A percentile compares a stretch with the other conserved stretches of the same genome.
phyloP scores from a whole-genome alignment of 2,329 filamentous ascomycete genomes.

The Macroventuria anomochaeta region DNA sequence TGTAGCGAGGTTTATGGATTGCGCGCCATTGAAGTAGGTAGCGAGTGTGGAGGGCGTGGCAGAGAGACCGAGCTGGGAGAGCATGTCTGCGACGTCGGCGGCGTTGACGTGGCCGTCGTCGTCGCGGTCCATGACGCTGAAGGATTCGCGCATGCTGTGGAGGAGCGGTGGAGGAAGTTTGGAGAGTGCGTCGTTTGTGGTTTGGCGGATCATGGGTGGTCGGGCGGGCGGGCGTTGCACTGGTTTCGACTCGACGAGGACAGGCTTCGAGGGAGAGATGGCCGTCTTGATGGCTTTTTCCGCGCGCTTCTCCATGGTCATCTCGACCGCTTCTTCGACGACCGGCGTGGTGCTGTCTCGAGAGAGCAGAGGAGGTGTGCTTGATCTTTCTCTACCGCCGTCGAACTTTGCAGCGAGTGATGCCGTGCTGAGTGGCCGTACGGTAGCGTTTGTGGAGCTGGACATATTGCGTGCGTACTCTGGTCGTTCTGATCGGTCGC shows the following conservation, averaged over 20 bases:
- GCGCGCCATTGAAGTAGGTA: constrained; percentile 75
- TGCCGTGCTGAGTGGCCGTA: constrained; percentile 36
- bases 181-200: constrained; percentile 57
- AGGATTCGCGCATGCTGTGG: constrained; percentile 86
- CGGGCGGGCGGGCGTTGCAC: constrained; percentile 24
- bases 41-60: constrained; percentile 73
- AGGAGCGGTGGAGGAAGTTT: constrained; percentile 83
- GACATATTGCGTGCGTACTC: constrained; percentile 21
- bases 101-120: constrained; percentile 83
- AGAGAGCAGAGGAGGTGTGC: constrained; percentile 5
- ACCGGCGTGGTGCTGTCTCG: constrained; percentile 23
- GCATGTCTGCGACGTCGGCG: constrained; percentile 85
- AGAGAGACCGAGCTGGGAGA: constrained; percentile 83
- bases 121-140: constrained; percentile 89
- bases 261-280: not conserved
- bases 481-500: constrained; percentile 14
- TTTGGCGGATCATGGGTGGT: constrained; percentile 35
- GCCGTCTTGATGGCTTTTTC: not conserved
- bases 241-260: not conserved
- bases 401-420: constrained; percentile 50
- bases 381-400: constrained; percentile 40
- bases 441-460: constrained; percentile 27
- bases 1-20: constrained; percentile 80
- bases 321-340: constrained; percentile 39
- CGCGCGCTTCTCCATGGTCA: not conserved